phyloP scores from a whole-genome alignment of 2,329 filamentous ascomycete genomes.

The Penicillium psychrosexuale region DNA sequence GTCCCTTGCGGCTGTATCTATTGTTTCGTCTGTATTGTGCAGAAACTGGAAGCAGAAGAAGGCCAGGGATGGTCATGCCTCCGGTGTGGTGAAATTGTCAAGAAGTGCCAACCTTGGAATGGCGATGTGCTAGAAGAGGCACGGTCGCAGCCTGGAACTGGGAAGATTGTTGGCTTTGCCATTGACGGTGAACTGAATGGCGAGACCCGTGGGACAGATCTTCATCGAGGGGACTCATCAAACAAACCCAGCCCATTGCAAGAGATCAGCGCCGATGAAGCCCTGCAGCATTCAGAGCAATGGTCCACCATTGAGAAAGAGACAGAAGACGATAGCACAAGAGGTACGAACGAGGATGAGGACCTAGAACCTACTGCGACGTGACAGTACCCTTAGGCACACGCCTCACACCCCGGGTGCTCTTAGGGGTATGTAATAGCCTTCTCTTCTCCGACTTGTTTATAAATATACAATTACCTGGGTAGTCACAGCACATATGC shows the following conservation, averaged over 20 bases:
- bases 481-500: neutral
- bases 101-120: slow-evolving; percentile 84
- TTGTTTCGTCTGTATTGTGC: slow-evolving; percentile 93
- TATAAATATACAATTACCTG: slow-evolving; percentile 5
- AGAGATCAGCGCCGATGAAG: slow-evolving; percentile 32
- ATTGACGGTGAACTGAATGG: slow-evolving; percentile 27
- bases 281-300: slow-evolving; percentile 36
- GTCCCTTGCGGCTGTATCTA: slow-evolving; percentile 88
- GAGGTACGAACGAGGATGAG: neutral
- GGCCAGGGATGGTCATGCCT: slow-evolving; percentile 92
- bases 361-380: neutral
- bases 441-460: neutral
- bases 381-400: neutral
- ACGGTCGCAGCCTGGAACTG: slow-evolving; percentile 32
- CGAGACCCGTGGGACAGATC: slow-evolving; percentile 10
- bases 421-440: neutral
- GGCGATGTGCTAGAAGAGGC: slow-evolving; percentile 70
- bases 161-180: slow-evolving; percentile 44
- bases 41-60: slow-evolving; percentile 84
- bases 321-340: slow-evolving; percentile 13
- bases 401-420: neutral
- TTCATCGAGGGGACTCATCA: neutral
- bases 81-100: slow-evolving; percentile 78
- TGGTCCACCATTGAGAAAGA: slow-evolving; percentile 39
- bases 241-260: slow-evolving; percentile 24